Evolutionary conservation across 2,329 filamentous ascomycete genomes (phyloP), one percentile per base, ranked within the genome.

Genomic region (Xylaria sp.): DNA sequence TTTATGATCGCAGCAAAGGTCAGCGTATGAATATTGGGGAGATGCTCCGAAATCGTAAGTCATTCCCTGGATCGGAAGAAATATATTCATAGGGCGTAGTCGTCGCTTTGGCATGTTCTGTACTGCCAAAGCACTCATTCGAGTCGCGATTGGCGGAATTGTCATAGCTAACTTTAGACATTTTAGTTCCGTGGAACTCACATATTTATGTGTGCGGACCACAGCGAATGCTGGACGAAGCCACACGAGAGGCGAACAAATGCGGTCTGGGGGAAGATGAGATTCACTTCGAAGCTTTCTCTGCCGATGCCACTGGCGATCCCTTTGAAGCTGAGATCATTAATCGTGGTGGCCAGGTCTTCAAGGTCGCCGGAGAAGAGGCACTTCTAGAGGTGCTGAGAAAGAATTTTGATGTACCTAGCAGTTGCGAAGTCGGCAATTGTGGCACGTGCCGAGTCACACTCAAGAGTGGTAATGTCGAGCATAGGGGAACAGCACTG

Each of bases 181-280:
- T n/a, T 38, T 12, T 51, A 51, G 49, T 84, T 54, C 75, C 78
- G 4, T 83, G 81, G 80, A 86, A 85, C 67, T 83, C 83, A 9
- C 83, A 84, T 54, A 74, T 89, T 3, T 89, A 88, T 71, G 82
- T 85, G 23, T 90, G 87, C 71, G 87, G 88, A 0, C 86, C 87
- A 0, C 67, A 71, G 8, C 78, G 83, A 7, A 80, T 90, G 75
- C 85, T 88, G 78, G 80, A 84, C 5, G 83, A 81, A 45, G 81
- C 83, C 0, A 71, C 70, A 19, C 68, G 67, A 2, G 79, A 78
- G 12, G 80, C 82, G 0, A 74, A 75, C 8, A 73, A 73, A 7
- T 75, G 76, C 8, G 77, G 79, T 0, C 76, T 89, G 0, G 72
- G 78, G 0, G 76, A 80, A 2, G 76, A 79, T 0, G 84, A 87